These are phyloP conservation scores for Lentinula raphanica DNA, from an alignment of 768 basidiomycete genomes.

Conservation along the genomic window DNA sequence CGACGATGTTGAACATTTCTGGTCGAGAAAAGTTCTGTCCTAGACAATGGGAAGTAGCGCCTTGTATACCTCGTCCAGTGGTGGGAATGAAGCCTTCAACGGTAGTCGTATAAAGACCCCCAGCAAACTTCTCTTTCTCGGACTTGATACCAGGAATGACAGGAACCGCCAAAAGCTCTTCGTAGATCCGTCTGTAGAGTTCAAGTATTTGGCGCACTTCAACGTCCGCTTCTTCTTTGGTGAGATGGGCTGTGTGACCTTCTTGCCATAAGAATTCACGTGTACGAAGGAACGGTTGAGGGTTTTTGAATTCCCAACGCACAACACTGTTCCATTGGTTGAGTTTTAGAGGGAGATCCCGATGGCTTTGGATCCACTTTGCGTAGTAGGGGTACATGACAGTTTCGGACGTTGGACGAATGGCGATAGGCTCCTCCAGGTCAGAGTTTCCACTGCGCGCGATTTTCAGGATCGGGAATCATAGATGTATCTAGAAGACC, in stretches of 20 bases:
- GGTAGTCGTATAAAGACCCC: conserved; percentile 96
- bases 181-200: conserved; percentile 91
- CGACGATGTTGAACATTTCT: conserved; percentile 97
- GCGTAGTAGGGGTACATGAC: conserved; percentile 99
- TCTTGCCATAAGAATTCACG: conserved; percentile 99
- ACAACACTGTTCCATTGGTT: conserved; percentile 99
- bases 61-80: conserved; percentile 96
- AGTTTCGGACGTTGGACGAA: conserved; percentile 97
- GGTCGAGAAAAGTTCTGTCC: conserved; percentile 97
- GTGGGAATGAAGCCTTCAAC: conserved; percentile 97
- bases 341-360: conserved; percentile 93
- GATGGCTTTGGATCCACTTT: conserved; percentile 97
- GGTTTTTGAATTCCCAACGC: conserved; percentile 99
- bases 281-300: conserved; percentile 98
- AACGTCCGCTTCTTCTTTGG: conserved; percentile 81
- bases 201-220: conserved; percentile 95
- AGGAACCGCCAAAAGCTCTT: conserved; percentile 95
- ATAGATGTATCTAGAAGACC: conserved; percentile 29
- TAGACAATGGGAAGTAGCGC: conserved; percentile 94
- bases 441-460: conserved; percentile 78
- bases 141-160: conserved; percentile 97
- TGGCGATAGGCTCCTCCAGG: conserved; percentile 94
- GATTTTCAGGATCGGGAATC: no score
- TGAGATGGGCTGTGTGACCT: conserved; percentile 93
- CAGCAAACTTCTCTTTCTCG: conserved; percentile 99